Evolutionary conservation across 805 yeast genomes (phyloP).

Genomic region (Saccharomycopsis babjevae): DNA sequence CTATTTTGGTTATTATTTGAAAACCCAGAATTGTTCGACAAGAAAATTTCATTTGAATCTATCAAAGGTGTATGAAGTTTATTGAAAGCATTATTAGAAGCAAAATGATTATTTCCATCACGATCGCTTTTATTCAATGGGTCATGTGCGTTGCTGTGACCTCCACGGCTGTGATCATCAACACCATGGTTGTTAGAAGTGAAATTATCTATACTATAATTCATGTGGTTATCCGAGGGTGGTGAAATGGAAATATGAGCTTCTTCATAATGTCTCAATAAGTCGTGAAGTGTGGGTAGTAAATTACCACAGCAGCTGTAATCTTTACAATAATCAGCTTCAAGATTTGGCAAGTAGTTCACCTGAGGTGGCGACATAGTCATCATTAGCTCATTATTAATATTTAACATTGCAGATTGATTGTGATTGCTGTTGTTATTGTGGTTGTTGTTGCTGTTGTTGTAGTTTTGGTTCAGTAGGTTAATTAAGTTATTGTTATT

Average conservation of each 20-base stretch:
- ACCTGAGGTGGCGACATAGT: constrained; percentile 57
- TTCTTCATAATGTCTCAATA: constrained; percentile 91
- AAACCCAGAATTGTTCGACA: not conserved
- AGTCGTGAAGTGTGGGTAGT: constrained; percentile 87
- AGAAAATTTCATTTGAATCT: constrained; percentile 17
- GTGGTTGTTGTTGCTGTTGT: not conserved
- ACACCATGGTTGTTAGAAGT: not conserved
- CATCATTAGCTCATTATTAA: constrained; percentile 24
- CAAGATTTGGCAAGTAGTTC: constrained; percentile 82
- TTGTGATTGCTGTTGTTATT: constrained; percentile 15
- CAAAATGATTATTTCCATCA: not conserved
- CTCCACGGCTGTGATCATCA: not conserved
- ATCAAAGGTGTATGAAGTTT: constrained; percentile 1
- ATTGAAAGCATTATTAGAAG: not conserved
- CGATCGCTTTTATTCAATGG: not conserved
- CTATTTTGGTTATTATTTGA: constrained; percentile 18
- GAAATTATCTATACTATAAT: constrained; percentile 15
- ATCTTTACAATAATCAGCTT: constrained; percentile 93
- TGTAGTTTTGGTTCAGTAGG: not conserved
- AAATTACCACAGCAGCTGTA: constrained; percentile 92
- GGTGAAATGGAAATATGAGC: constrained; percentile 70
- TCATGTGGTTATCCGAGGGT: constrained; percentile 25
- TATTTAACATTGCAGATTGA: constrained; percentile 14
- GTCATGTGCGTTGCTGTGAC: not conserved
- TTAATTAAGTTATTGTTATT: constrained; percentile 13